Percentiles rank a stretch among this genome's conserved stretches.
phyloP scores from a whole-genome alignment of 345 rosid genomes.

The Pelargonium nanum region DNA sequence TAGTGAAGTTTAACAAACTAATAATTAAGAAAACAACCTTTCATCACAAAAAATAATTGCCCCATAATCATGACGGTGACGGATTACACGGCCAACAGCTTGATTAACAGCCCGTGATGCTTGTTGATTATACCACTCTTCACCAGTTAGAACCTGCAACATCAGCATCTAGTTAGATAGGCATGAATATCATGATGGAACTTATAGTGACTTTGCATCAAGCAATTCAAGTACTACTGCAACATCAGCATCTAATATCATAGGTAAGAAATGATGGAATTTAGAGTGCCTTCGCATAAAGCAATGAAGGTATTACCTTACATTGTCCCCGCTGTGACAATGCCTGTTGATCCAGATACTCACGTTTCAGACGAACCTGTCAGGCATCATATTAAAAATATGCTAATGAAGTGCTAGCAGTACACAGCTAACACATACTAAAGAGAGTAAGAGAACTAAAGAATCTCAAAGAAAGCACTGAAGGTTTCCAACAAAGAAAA shows the following conservation, averaged over 20 bases:
- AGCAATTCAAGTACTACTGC: conserved; percentile 17
- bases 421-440: background rate
- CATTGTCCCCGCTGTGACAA: conserved; percentile 24
- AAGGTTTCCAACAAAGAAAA: background rate
- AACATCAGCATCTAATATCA: conserved; percentile 21
- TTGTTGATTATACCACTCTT: conserved; percentile 84
- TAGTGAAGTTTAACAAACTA: background rate
- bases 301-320: conserved; percentile 30
- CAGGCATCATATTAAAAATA: conserved; percentile 5
- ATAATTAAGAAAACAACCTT: conserved; percentile 33
- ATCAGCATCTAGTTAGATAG: conserved; percentile 17
- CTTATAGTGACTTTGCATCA: conserved; percentile 10
- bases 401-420: background rate
- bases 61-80: conserved; percentile 90
- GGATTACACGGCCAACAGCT: conserved; percentile 94
- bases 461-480: background rate
- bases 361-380: conserved; percentile 87
- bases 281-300: conserved; percentile 10
- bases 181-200: conserved; percentile 9
- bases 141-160: conserved; percentile 50
- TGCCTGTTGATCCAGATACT: conserved; percentile 57
- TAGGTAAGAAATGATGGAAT: conserved; percentile 8
- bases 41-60: conserved; percentile 88
- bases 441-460: background rate
- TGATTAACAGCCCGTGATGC: conserved; percentile 94